phyloP scores from a whole-genome alignment of 1,284 basidiomycete genomes.

The Lentinus polychrous region DNA sequence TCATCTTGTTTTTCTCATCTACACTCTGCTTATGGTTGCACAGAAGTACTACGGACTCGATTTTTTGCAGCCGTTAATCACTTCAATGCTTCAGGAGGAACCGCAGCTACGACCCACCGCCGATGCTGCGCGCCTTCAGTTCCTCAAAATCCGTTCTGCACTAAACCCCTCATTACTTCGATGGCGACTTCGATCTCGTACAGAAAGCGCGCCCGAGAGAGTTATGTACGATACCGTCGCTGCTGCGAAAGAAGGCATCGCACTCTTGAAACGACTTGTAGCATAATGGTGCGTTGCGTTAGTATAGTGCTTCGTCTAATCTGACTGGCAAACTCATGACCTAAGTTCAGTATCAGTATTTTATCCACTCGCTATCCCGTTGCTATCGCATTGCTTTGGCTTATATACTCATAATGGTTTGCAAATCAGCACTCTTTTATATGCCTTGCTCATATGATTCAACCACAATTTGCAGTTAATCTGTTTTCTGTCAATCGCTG shows the following conservation, averaged over 20 bases:
- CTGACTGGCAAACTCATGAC: too few relatives aligned
- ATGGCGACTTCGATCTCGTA: background rate
- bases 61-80: background rate
- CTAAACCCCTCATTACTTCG: background rate
- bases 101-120: background rate
- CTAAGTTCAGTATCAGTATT: background rate
- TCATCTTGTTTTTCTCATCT: background rate
- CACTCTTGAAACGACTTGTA: background rate
- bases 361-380: background rate
- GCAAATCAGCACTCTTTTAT: background rate
- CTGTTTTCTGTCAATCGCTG: too few relatives aligned
- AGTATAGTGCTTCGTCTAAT: too few relatives aligned
- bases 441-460: too few relatives aligned
- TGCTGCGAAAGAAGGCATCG: background rate
- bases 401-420: background rate
- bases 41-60: constrained; percentile 7
- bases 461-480: too few relatives aligned
- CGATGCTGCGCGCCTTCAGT: background rate
- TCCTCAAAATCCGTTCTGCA: background rate
- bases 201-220: constrained; percentile 5
- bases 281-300: background rate
- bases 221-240: constrained; percentile 7
- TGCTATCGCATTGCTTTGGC: background rate
- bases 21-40: background rate
- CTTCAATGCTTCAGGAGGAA: background rate